phyloP scores from a whole-genome alignment of 1,139 yeast species.

The Eremothecium gossypii region DNA sequence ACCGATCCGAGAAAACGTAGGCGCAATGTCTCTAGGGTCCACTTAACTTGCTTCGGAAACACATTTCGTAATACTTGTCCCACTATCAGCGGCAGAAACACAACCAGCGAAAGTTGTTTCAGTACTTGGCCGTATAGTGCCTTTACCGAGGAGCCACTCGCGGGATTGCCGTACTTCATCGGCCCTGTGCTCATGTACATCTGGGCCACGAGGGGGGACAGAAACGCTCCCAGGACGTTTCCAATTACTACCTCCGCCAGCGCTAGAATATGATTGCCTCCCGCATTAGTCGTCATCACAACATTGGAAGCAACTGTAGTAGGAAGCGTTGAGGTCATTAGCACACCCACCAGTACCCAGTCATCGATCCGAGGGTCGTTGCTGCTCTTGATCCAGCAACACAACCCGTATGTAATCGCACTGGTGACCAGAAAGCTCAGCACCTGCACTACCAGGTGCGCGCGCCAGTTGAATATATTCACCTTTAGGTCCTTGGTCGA shows the following conservation, averaged over 20 bases:
- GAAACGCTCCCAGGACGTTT: constrained; percentile 72
- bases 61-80: constrained; percentile 75
- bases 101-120: constrained; percentile 78
- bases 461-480: constrained; percentile 69
- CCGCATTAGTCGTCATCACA: constrained; percentile 79
- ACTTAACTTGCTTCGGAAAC: constrained; percentile 45
- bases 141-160: constrained; percentile 43
- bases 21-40: constrained; percentile 49
- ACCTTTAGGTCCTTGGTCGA: constrained; percentile 47
- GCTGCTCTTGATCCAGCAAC: constrained; percentile 45
- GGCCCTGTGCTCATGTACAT: constrained; percentile 45
- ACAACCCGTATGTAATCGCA: constrained; percentile 66
- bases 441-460: constrained; percentile 61
- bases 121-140: constrained; percentile 64
- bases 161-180: constrained; percentile 81
- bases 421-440: constrained; percentile 69
- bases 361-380: constrained; percentile 49
- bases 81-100: constrained; percentile 76
- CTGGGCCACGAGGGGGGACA: constrained; percentile 78
- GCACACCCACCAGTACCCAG: constrained; percentile 70
- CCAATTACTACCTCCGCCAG: constrained; percentile 81
- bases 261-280: constrained; percentile 71
- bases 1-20: constrained; percentile 67
- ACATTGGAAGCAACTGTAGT: constrained; percentile 88
- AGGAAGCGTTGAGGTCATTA: constrained; percentile 80